A percentile compares a stretch with the other conserved stretches of the same genome.
Evolutionary conservation across 345 rosid genomes (phyloP).

Genomic region (Isatis tinctoria): DNA sequence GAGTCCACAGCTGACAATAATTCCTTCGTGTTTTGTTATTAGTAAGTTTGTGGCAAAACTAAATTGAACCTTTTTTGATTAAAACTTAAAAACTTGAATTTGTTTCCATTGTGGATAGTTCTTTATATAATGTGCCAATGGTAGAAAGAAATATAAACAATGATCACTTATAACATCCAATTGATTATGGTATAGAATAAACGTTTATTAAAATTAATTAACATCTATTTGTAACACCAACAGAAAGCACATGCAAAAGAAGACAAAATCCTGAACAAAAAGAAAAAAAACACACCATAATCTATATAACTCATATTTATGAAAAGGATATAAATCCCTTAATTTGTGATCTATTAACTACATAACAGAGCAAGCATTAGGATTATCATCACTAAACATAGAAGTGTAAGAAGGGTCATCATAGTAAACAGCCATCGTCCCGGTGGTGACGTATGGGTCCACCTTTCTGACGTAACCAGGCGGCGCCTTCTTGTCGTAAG

Average conservation of each 20-base stretch:
- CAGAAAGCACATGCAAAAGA: slow-evolving; percentile 25
- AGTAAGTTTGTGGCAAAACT: too few species aligned
- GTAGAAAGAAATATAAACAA: neutral
- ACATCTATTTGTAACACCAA: slow-evolving; percentile 8
- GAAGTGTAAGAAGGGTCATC: slow-evolving; percentile 54
- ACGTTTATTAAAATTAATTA: neutral
- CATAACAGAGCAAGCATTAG: slow-evolving; percentile 92
- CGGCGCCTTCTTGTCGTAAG: slow-evolving; percentile 97
- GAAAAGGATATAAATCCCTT: neutral
- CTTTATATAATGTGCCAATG: neutral
- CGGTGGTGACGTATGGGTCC: slow-evolving; percentile 41
- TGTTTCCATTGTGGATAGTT: neutral
- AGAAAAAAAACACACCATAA: slow-evolving; percentile 4
- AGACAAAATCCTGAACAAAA: slow-evolving; percentile 10
- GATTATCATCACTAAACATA: slow-evolving; percentile 83
- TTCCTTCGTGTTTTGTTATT: too few species aligned
- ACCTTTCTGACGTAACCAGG: slow-evolving; percentile 84
- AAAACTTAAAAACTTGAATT: too few species aligned
- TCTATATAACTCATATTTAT: neutral
- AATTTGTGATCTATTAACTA: slow-evolving; percentile 16
- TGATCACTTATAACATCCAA: neutral
- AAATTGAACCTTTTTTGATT: too few species aligned
- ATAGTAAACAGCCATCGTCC: slow-evolving; percentile 40
- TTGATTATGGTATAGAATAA: neutral
- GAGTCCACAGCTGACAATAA: too few species aligned